Base-by-base conservation (phyloP, 192 early-diverging fungal genomes). In the Chytriomyces sp. region DNA sequence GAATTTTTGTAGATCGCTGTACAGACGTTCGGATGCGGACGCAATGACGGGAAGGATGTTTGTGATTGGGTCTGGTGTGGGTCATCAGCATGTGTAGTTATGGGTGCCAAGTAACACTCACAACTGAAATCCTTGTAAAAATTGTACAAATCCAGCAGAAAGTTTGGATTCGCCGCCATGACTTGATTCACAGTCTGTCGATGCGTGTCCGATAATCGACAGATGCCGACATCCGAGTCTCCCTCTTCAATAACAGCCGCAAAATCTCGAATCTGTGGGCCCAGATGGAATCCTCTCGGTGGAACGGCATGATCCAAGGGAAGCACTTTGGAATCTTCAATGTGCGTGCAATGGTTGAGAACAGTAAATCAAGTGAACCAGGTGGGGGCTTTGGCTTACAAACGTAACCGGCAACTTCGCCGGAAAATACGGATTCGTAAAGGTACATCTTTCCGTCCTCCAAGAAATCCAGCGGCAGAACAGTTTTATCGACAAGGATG, bases 391-490 rank as follows among this genome's bases (percentile, higher is more conserved):
- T 16, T 10, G n/a, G 24, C 67, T 69, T 16, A 69, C 67, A 69
- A n/a, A 79, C 69, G 3, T 77, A 66, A 6, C 80, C 80, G 43
- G 69, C 64, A 4, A 81, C 49, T 23, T 63, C 50, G 26, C 82
- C 82, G 13, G 60, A 69, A 48, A 82, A 78, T 7, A 82, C 73
- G 24, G 74, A 77, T 53, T 82, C 82, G 65, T 81, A 81, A 28
- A 82, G 44, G 67, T 82, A 82, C 28, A 82, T 66, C 45, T 65
- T 81, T 1, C 74, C 79, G 3, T 9, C 45, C 64, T 80, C 82
- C 48, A 82, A 28, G 35, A 74, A 81, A 7, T 68, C 67, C 7
- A 77, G 73, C 7, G 57, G 66, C 13, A 82, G 60, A 3, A 82
- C 68, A 9, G 23, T 16, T 10, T 71, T 61, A 20, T 71, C 61